phyloP scores from a whole-genome alignment of 2,329 filamentous ascomycete species.

The Aspergillus fumigatiaffinis region DNA sequence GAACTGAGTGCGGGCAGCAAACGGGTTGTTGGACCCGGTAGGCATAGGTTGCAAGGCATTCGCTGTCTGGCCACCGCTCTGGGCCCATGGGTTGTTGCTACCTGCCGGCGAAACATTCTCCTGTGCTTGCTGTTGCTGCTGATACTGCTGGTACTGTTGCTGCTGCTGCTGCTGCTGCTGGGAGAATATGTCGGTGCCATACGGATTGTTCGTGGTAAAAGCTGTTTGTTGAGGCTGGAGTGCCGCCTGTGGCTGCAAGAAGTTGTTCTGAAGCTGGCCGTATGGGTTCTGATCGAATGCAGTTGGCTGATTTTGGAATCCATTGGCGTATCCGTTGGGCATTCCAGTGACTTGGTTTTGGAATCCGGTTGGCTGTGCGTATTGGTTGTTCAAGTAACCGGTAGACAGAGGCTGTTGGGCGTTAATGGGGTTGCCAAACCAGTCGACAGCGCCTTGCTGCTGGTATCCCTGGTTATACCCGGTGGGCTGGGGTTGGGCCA shows the following conservation, averaged over 20 bases:
- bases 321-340: constrained; percentile 65
- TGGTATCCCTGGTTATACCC: constrained; percentile 97
- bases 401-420: constrained; percentile 67
- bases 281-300: constrained; percentile 60
- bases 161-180: constrained; percentile 46
- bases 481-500: constrained; percentile 72
- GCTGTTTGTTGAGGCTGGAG: constrained; percentile 58
- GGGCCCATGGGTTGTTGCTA: constrained; percentile 92
- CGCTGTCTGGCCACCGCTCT: constrained; percentile 53
- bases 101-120: constrained; percentile 67
- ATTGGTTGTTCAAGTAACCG: constrained; percentile 64
- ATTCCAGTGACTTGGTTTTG: constrained; percentile 59
- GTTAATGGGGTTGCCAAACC: constrained; percentile 92
- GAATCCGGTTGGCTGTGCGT: constrained; percentile 75
- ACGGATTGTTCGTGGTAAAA: constrained; percentile 57
- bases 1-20: constrained; percentile 65
- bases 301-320: constrained; percentile 66
- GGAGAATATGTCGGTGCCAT: constrained; percentile 44
- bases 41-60: constrained; percentile 72
- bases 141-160: constrained; percentile 33
- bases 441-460: constrained; percentile 93
- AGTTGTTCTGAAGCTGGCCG: constrained; percentile 37
- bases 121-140: constrained; percentile 45
- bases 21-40: constrained; percentile 97
- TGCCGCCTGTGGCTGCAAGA: constrained; percentile 49